Evolutionary conservation across 768 basidiomycete genomes (phyloP), one percentile per base, ranked within the genome.

Genomic region (Suillus subalutaceus): DNA sequence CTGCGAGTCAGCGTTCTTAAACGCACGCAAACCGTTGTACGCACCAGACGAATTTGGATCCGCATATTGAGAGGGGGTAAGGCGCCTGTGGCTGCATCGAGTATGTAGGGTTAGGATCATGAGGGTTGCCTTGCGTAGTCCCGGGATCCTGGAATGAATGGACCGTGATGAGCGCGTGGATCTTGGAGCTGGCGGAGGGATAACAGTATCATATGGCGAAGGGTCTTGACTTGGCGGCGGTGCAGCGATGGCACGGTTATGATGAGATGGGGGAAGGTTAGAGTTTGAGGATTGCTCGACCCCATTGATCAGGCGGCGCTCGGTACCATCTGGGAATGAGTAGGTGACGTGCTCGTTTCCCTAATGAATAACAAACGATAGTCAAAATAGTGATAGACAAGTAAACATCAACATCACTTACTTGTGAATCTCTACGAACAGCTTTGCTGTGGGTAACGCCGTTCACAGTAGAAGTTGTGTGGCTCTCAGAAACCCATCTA

Each of bases 261-360:
- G 15, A 52, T 48, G 35, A 61, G 76, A 56, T 18, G 70, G 68
- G 63, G 67, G 72, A 20, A 1, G 46, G 41, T 67, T 59, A 40
- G 66, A 65, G 26, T 69, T 23, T 4, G 68, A 40, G 6, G 75
- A 63, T 62, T 83, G 84, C 13, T 84, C 82, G 38, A 90, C 74
- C 13, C 92, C 92, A 65, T 94, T 92, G 70, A 94, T 80, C 18
- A 85, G 89, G 71, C 83, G 82, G 3, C 86, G 78, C 72, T 90
- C 83, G 52, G 85, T 84, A 10, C 92, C 92, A 63, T 93, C 90
- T 6, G 88, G 85, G 64, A 84, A 85, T 9, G 82, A 87, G 62
- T 87, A 86, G 15, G 84, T 88, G 57, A 90, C 79, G 73, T 92
- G 90, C 70, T 91, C 90, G 69, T 91, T 91, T 3, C 92, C 92